Evolutionary conservation across 768 basidiomycete genomes (phyloP), one percentile per base, ranked within the genome.

Genomic region (Fomitopsis pulvina): DNA sequence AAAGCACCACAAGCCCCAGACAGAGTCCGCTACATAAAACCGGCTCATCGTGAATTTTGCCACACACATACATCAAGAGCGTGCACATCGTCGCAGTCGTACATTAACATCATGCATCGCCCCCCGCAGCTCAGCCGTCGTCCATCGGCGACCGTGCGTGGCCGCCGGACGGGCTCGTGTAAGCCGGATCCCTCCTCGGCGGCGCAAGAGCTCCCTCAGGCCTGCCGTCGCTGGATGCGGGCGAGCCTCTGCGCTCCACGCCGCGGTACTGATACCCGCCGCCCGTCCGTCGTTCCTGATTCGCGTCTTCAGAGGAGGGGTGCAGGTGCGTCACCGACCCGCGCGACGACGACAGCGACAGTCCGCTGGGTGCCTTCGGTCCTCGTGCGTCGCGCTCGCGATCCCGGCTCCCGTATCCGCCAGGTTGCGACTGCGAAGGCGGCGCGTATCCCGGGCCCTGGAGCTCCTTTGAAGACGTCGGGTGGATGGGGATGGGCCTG

Each of bases 121-220:
- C 9, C 18, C 27, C 28, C 28, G 26, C 28, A 16, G 29, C 18
- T 46, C 45, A 48, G 12, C 37, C 4, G 25, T 48, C 47, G n/a
- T 48, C 47, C 38, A 39, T 25, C 14, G 47, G 47, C 29, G 47
- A 40, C 16, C 38, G 47, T 22, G 47, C 37, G 22, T 25, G 47
- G 24, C 21, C 27, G 9, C 30, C 26, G 6, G 47, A 12, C 14
- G 47, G 39, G 32, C 16, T 18, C 37, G 6, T 21, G 20, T 27
- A 27, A 11, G 47, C 37, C 18, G 21, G 18, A 10, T 48, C 47
- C 12, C 39, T 8, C 12, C 37, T 24, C 21, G 20, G 29, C 14
- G 30, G 32, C 9, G 46, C 26, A 11, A 7, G 22, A 2, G 47
- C 26, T 3, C 10, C 47, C 38, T 48, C 47, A 6, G 38, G 37